Base-by-base conservation (phyloP, 108 stramenopile species). In the Nannochloropsis salina region DNA sequence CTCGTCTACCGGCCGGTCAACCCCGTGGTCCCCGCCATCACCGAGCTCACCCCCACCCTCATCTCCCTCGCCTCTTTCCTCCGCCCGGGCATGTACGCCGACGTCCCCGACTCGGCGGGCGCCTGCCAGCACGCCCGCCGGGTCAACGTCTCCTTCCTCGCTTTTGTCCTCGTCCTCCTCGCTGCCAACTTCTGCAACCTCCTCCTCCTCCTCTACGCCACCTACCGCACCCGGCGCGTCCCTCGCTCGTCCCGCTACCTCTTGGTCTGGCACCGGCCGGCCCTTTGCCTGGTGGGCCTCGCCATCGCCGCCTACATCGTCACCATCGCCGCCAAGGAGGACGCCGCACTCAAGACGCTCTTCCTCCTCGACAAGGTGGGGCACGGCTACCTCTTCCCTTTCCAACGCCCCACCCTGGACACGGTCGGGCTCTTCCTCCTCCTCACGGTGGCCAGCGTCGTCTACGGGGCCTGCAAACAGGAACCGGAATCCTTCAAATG, bases 391-490 rank as follows among this genome's bases (percentile, higher is more conserved):
- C n/a, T 74, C 20, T 74, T 74, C 6, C 61, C 61, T n/a, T 74
- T 74, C 8, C 20, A 74, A 74, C 61, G 61, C 61, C 61, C 61
- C 3, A n/a, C 61, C 20, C 61, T 74, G 15, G 61, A 74, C 61
- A 74, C 61, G 61, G 61, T 74, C 20, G 61, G 61, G 2, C 6
- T 74, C 20, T 74, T 74, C 61, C 61, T 74, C 4, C 61, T 74
- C 20, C 61, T 74, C 1, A 74, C 61, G 20, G 61, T 74, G 61
- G 61, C 61, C 20, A 74, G 61, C n/a, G 61, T 74, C n/a, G n/a
- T 74, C 61, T 74, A 74, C n/a, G 61, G 61, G 61, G 61, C 61
- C 20, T 74, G 61, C n/a, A 74, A 74, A 74, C 61, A 74, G 6
- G 61, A 74, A 6, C 61, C 61, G 61, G 61, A n/a, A 8, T n/a